Percentiles rank a stretch among this genome's conserved stretches.
These are phyloP conservation scores for Neurospora terricola DNA, from an alignment of 495 filamentous ascomycete species.

Conservation along the genomic window DNA sequence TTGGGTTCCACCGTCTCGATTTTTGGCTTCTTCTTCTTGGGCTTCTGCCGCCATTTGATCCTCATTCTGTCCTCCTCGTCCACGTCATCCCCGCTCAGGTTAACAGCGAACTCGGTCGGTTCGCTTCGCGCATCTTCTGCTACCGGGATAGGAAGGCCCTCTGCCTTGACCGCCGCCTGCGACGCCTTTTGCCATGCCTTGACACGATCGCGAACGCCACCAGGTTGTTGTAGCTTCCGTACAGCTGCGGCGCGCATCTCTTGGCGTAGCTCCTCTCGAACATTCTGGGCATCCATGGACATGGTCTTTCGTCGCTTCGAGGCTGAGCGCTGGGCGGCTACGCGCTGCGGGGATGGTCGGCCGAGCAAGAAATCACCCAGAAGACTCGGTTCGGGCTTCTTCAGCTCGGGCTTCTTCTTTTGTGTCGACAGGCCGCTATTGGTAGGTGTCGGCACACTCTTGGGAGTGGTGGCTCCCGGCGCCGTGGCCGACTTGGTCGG, in stretches of 20 bases:
- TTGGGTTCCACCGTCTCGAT: conserved; percentile 10
- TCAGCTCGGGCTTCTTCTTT: conserved; percentile 21
- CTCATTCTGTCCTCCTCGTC: conserved; percentile 40
- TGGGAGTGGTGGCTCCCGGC: conserved; percentile 22
- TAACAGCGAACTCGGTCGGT: conserved; percentile 33
- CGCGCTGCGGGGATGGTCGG: conserved; percentile 36
- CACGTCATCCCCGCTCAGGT: conserved; percentile 36
- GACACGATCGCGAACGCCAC: conserved; percentile 55
- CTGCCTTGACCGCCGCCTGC: conserved; percentile 40
- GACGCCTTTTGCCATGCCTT: conserved; percentile 68
- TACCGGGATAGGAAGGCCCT: conserved; percentile 22
- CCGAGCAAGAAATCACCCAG: conserved; percentile 46
- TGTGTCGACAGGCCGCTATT: conserved; percentile 14
- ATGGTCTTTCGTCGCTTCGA: conserved; percentile 33
- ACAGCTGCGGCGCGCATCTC: conserved; percentile 41
- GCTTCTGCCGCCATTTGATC: conserved; percentile 34
- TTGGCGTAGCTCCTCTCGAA: conserved; percentile 31
- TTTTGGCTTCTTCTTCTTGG: conserved; percentile 22
- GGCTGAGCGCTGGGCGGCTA: conserved; percentile 28
- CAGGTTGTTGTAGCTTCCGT: conserved; percentile 36
- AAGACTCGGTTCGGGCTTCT: conserved; percentile 30
- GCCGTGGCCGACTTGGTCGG: conserved; percentile 14
- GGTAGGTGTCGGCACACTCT: conserved; percentile 28
- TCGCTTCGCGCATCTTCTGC: conserved; percentile 31
- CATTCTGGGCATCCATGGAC: conserved; percentile 25